phyloP scores from a whole-genome alignment of 2,329 filamentous ascomycete species.

The Paecilomyces sp. region DNA sequence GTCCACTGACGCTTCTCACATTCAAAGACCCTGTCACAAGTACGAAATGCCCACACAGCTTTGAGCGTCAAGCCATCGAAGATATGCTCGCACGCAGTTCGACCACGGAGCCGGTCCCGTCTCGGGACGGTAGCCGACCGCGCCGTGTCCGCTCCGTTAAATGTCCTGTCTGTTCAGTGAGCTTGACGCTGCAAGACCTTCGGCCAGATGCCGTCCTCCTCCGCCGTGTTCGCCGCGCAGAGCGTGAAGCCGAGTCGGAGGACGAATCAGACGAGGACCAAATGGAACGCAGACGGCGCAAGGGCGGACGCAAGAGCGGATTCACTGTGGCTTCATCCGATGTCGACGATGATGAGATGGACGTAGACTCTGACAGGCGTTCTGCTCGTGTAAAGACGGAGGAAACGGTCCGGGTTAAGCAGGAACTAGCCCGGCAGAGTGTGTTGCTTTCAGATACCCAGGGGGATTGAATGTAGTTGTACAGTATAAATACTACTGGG shows the following conservation, averaged over 20 bases:
- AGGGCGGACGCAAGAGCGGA: constrained; percentile 12
- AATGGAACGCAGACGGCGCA: constrained; percentile 7
- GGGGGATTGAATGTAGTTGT: not conserved
- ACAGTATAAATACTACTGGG: not conserved
- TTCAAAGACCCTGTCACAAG: constrained; percentile 42
- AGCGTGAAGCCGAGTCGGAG: constrained; percentile 23
- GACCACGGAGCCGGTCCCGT: constrained; percentile 17
- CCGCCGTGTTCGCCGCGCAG: constrained; percentile 28
- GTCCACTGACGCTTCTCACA: constrained; percentile 40
- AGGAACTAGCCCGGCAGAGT: constrained; percentile 1
- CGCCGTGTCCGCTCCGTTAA: constrained; percentile 22
- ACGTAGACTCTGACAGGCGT: not conserved
- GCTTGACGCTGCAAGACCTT: constrained; percentile 31
- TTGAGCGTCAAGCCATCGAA: constrained; percentile 40
- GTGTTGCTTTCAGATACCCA: not conserved
- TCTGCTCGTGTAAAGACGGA: not conserved
- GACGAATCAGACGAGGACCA: constrained; percentile 7
- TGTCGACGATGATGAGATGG: constrained; percentile 13
- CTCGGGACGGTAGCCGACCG: constrained; percentile 9
- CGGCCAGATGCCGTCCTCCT: constrained; percentile 32
- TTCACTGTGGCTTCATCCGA: constrained; percentile 25
- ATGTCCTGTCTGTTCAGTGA: constrained; percentile 36
- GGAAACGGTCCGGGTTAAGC: constrained; percentile 4
- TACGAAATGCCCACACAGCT: constrained; percentile 43
- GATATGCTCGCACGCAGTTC: constrained; percentile 33